phyloP scores from a whole-genome alignment of 2,329 filamentous ascomycete genomes.

The Didymella pinodella region DNA sequence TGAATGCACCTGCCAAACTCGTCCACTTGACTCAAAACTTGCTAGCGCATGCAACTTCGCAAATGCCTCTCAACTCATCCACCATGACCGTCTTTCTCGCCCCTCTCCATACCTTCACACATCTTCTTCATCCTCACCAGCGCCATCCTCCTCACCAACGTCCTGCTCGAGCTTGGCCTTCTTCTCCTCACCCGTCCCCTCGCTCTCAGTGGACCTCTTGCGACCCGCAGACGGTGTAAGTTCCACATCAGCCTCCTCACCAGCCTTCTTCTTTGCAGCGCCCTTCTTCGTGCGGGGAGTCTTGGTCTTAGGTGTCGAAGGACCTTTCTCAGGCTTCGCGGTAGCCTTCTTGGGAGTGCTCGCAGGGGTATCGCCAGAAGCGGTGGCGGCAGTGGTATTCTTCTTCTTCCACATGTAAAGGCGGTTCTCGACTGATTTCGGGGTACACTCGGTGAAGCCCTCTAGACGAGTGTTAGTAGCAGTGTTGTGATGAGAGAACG shows the following conservation, averaged over 20 bases:
- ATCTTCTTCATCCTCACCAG: background rate
- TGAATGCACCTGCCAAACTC: too few species aligned
- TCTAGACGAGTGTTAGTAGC: background rate
- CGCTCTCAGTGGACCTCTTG: conserved; percentile 14
- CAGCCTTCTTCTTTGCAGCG: background rate
- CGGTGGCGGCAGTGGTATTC: conserved; percentile 4
- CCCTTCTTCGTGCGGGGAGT: conserved; percentile 17
- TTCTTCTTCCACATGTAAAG: conserved; percentile 35
- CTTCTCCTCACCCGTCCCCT: conserved; percentile 4
- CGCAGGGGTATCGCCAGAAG: background rate
- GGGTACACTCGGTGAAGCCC: conserved; percentile 31
- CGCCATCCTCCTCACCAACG: background rate
- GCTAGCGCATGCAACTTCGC: too few species aligned
- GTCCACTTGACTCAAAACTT: too few species aligned
- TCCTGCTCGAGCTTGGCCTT: conserved; percentile 13
- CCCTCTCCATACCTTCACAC: background rate
- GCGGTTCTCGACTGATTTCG: conserved; percentile 40
- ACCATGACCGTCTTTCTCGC: background rate
- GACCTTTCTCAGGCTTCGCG: conserved; percentile 6
- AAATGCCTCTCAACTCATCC: background rate
- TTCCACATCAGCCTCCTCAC: background rate
- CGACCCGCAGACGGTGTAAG: background rate
- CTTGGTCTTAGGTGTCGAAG: conserved; percentile 10
- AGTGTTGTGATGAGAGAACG: background rate
- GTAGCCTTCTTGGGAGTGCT: conserved; percentile 10